phyloP scores from a whole-genome alignment of 805 yeast species.

The Kluyveromyces starmeri region DNA sequence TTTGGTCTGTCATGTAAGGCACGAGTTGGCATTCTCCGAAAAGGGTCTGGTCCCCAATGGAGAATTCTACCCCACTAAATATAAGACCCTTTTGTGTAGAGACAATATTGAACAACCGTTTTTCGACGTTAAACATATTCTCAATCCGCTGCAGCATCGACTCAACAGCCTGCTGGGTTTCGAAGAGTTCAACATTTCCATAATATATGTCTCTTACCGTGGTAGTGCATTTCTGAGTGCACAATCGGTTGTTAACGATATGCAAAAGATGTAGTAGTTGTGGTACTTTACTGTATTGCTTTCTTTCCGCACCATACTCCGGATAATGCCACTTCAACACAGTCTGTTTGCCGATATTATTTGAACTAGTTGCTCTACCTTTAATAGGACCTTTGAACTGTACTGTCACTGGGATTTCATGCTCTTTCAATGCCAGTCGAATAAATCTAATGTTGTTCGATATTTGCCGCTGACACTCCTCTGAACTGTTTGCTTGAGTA shows the following conservation, averaged over 20 bases:
- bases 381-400: not conserved
- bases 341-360: not conserved
- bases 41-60: not conserved
- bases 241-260: conserved; percentile 5
- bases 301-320: not conserved
- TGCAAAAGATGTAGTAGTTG: conserved; percentile 11
- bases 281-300: not conserved
- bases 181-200: conserved; percentile 47
- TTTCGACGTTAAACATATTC: conserved; percentile 31
- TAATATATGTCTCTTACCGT: conserved; percentile 50
- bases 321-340: conserved; percentile 3
- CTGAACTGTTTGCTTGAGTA: not conserved
- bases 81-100: conserved; percentile 59
- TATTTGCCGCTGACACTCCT: conserved; percentile 6
- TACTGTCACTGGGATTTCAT: conserved; percentile 2
- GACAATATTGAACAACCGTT: conserved; percentile 37
- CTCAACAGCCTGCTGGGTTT: conserved; percentile 37
- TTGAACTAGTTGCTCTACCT: not conserved
- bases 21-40: conserved; percentile 22
- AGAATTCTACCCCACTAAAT: conserved; percentile 14
- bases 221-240: conserved; percentile 12
- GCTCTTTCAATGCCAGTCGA: conserved; percentile 3
- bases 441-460: conserved; percentile 2
- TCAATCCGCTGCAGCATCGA: conserved; percentile 33
- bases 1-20: conserved; percentile 30